Percentiles rank a stretch among this genome's conserved stretches.
Evolutionary conservation across 257 asterid species (phyloP).

Genomic region (Vinca minor): DNA sequence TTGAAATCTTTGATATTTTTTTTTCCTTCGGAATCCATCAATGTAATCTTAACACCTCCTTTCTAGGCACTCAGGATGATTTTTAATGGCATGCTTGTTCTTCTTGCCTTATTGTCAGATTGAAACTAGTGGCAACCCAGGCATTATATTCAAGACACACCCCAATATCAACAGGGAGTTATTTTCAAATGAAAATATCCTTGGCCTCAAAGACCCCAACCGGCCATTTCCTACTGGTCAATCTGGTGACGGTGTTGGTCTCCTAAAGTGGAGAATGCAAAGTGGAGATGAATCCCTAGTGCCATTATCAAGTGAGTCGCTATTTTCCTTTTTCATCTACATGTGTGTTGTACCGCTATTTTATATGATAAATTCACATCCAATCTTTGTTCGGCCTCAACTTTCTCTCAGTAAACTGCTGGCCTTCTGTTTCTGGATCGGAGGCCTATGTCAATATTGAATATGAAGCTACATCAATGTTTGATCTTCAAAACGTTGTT

Average conservation of each 20-base stretch:
- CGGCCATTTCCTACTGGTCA: conserved; percentile 77
- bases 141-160: conserved; percentile 77
- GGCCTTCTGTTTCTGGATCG: conserved; percentile 91
- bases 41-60: neutral
- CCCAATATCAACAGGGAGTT: conserved; percentile 87
- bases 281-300: conserved; percentile 77
- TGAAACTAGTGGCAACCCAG: conserved; percentile 74
- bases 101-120: conserved; percentile 51
- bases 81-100: conserved; percentile 2
- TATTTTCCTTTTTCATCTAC: conserved; percentile 11
- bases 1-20: no score
- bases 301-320: conserved; percentile 72
- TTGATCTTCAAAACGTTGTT: conserved; percentile 80
- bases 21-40: neutral
- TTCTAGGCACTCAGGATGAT: neutral
- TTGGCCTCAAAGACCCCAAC: conserved; percentile 73
- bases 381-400: conserved; percentile 9
- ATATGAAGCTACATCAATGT: conserved; percentile 70
- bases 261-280: conserved; percentile 94
- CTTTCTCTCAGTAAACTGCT: conserved; percentile 63
- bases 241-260: conserved; percentile 72
- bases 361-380: neutral
- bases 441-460: conserved; percentile 87
- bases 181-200: conserved; percentile 64
- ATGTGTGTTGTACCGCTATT: neutral